Conservation (phyloP, 2,329 filamentous ascomycete genomes). For the Aciculosporium take region DNA sequence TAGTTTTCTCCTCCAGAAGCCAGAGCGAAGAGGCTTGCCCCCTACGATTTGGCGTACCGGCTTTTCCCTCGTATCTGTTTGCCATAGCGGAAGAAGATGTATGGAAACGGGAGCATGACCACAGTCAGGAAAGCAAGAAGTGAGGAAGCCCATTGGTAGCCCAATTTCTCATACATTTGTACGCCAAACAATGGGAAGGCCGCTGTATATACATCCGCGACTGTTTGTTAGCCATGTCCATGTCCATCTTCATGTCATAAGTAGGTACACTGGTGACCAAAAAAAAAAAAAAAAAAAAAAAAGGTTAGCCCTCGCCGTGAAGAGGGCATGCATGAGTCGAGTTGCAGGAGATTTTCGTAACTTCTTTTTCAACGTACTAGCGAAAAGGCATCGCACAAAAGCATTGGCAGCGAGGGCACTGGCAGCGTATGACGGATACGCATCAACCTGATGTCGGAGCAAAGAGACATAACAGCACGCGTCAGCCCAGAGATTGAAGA, state of each 20-base stretch:
- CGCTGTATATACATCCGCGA: slow-evolving; percentile 28
- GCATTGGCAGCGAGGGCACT: slow-evolving; percentile 73
- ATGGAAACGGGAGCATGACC: slow-evolving; percentile 50
- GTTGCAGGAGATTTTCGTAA: slow-evolving; percentile 1
- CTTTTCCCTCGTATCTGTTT: slow-evolving; percentile 42
- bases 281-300: neutral
- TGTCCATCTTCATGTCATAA: neutral
- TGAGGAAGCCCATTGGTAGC: slow-evolving; percentile 55
- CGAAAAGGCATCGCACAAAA: slow-evolving; percentile 65
- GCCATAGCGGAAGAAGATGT: slow-evolving; percentile 46
- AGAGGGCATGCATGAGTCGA: neutral
- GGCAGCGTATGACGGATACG: slow-evolving; percentile 62
- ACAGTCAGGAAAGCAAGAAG: slow-evolving; percentile 47
- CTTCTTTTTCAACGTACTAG: slow-evolving; percentile 31
- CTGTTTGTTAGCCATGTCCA: slow-evolving; percentile 7
- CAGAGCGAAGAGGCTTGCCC: neutral
- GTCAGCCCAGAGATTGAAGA: neutral
- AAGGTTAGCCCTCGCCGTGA: neutral
- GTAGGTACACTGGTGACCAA: neutral
- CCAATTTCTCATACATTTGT: slow-evolving; percentile 56
- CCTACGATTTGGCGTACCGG: slow-evolving; percentile 30
- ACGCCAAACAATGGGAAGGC: slow-evolving; percentile 63
- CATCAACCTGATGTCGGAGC: slow-evolving; percentile 41
- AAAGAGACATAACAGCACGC: neutral
- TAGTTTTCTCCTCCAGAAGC: neutral